phyloP scores from a whole-genome alignment of 2,329 filamentous ascomycete species.

The Trichoderma sp. region DNA sequence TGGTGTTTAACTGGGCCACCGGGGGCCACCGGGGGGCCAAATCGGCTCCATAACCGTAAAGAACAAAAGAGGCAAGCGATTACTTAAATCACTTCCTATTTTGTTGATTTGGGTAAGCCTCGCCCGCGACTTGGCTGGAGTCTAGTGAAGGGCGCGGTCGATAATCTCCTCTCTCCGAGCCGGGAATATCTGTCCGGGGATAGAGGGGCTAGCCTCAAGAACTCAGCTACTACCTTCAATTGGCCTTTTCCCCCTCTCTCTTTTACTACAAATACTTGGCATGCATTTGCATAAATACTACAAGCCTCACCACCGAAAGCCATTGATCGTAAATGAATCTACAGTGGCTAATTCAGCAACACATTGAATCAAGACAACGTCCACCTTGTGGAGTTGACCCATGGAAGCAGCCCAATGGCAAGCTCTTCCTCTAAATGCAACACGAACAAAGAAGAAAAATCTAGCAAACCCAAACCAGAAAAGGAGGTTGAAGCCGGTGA shows the following conservation, averaged over 20 bases:
- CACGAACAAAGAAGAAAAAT: background rate
- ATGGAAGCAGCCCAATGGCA: background rate
- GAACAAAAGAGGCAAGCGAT: background rate
- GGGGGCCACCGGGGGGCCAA: background rate
- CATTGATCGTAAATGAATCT: background rate
- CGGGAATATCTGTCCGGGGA: background rate
- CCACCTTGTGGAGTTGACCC: background rate
- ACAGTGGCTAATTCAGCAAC: background rate
- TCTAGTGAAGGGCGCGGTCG: background rate
- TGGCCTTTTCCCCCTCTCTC: background rate
- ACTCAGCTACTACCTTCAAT: background rate
- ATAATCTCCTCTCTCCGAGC: background rate
- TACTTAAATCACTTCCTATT: background rate
- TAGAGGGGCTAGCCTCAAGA: background rate
- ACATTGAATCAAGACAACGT: background rate
- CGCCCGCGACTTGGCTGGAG: background rate
- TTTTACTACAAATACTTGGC: background rate
- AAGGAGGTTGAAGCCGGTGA: background rate
- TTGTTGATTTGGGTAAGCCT: background rate
- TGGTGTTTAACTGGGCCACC: background rate
- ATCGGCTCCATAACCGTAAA: background rate
- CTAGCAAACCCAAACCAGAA: background rate
- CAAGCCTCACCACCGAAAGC: background rate
- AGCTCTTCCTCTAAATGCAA: background rate
- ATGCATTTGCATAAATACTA: too few species aligned